These are phyloP conservation scores for Triangularia setosa DNA, from an alignment of 2,329 filamentous ascomycete genomes.

Conservation along the genomic window DNA sequence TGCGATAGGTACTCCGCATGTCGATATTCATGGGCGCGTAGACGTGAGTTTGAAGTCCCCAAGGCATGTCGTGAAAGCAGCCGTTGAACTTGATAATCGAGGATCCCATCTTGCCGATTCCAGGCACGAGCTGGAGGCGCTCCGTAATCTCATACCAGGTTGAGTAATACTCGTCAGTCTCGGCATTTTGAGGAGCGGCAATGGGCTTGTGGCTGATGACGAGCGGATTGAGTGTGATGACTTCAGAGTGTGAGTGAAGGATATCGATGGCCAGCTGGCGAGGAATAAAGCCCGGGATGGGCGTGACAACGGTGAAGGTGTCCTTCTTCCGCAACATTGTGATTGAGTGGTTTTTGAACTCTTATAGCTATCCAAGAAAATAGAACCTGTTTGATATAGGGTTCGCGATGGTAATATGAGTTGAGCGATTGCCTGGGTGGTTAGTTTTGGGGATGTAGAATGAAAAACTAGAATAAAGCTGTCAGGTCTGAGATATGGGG, in stretches of 20 bases:
- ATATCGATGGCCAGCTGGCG: slow-evolving; percentile 70
- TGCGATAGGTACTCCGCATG: slow-evolving; percentile 63
- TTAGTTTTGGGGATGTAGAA: neutral
- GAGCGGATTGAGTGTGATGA: slow-evolving; percentile 67
- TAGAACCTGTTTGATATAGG: neutral
- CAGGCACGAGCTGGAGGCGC: slow-evolving; percentile 64
- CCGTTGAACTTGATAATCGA: slow-evolving; percentile 66
- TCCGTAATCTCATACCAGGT: slow-evolving; percentile 72
- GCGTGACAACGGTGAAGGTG: slow-evolving; percentile 64
- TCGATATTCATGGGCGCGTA: slow-evolving; percentile 66
- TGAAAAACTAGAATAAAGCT: neutral
- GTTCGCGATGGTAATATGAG: neutral
- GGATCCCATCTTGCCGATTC: slow-evolving; percentile 60
- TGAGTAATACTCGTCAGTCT: slow-evolving; percentile 66
- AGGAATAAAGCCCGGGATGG: slow-evolving; percentile 66
- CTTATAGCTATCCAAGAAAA: neutral
- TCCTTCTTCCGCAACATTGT: slow-evolving; percentile 59
- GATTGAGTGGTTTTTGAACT: neutral
- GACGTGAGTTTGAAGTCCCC: slow-evolving; percentile 68
- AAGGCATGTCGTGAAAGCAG: slow-evolving; percentile 69
- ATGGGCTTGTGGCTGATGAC: slow-evolving; percentile 62
- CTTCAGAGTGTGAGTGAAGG: slow-evolving; percentile 65
- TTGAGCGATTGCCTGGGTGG: neutral
- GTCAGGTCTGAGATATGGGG: neutral
- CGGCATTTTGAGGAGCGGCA: slow-evolving; percentile 62